Conservation (phyloP, 2,329 filamentous ascomycete species). For the Helotiales sp. region DNA sequence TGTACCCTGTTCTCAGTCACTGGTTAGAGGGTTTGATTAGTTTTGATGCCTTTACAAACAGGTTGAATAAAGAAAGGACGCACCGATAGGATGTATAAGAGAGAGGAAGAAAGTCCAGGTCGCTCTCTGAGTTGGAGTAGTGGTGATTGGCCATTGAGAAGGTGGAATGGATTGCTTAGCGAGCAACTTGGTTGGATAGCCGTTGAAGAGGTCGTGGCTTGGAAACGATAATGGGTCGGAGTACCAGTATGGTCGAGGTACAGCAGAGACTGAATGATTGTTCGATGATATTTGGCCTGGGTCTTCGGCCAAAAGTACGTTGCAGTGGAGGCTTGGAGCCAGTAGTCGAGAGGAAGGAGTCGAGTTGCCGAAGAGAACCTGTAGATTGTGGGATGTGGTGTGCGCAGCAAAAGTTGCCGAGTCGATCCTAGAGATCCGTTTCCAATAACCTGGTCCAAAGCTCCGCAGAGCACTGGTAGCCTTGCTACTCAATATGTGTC, state of each 20-base stretch:
- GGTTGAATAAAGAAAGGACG: background rate
- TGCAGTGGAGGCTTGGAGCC: background rate
- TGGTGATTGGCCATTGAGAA: background rate
- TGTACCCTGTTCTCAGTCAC: constrained; percentile 6
- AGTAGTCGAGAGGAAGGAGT: background rate
- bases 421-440: too few relatives aligned
- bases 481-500: background rate
- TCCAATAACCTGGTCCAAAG: too few relatives aligned
- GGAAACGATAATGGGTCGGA: too few relatives aligned
- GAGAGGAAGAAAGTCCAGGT: background rate
- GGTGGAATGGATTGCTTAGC: background rate
- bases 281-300: background rate
- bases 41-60: background rate
- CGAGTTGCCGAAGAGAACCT: background rate
- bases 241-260: background rate
- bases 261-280: background rate
- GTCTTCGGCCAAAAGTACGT: background rate
- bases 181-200: too few relatives aligned
- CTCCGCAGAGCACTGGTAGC: background rate
- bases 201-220: too few relatives aligned
- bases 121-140: background rate
- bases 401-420: background rate
- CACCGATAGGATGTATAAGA: too few relatives aligned
- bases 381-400: background rate
- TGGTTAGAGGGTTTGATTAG: constrained; percentile 4